These are phyloP conservation scores for Psilocybe sp. DNA, from an alignment of 768 basidiomycete species.

Conservation along the genomic window DNA sequence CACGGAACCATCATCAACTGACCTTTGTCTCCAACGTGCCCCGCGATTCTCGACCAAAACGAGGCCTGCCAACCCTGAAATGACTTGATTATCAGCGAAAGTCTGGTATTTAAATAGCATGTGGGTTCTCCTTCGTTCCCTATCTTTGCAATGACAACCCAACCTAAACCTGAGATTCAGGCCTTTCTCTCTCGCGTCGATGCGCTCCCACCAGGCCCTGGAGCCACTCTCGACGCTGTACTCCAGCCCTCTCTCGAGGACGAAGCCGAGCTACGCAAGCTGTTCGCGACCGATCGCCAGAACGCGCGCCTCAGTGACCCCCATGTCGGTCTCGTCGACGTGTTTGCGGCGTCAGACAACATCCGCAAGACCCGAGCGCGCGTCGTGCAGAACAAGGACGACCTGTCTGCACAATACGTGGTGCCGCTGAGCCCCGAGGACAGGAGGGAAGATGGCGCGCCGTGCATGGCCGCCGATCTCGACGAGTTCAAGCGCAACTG, in stretches of 20 bases:
- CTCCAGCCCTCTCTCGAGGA: constrained; percentile 57
- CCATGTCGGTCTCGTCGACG: constrained; percentile 57
- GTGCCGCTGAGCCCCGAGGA: constrained; percentile 46
- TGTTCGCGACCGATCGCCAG: constrained; percentile 52
- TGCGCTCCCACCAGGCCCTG: constrained; percentile 17
- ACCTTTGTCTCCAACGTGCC: too few species aligned
- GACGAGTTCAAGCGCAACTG: constrained; percentile 66
- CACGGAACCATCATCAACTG: too few species aligned
- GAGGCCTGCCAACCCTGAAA: too few species aligned
- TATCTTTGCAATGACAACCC: constrained; percentile 7
- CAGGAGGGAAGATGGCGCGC: constrained; percentile 48
- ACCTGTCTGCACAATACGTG: constrained; percentile 45
- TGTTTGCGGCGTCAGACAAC: constrained; percentile 45
- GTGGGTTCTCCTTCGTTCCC: too few species aligned
- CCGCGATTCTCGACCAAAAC: too few species aligned
- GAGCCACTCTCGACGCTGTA: constrained; percentile 37
- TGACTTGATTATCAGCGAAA: too few species aligned
- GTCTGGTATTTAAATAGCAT: too few species aligned
- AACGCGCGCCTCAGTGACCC: constrained; percentile 43
- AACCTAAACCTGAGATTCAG: constrained; percentile 20
- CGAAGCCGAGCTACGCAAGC: constrained; percentile 50
- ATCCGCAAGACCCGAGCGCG: constrained; percentile 52
- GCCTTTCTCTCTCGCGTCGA: constrained; percentile 20
- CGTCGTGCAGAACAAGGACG: constrained; percentile 40
- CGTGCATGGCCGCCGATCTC: constrained; percentile 44